Conservation (phyloP, 2,329 filamentous ascomycete species). For the Colletotrichum sp. region DNA sequence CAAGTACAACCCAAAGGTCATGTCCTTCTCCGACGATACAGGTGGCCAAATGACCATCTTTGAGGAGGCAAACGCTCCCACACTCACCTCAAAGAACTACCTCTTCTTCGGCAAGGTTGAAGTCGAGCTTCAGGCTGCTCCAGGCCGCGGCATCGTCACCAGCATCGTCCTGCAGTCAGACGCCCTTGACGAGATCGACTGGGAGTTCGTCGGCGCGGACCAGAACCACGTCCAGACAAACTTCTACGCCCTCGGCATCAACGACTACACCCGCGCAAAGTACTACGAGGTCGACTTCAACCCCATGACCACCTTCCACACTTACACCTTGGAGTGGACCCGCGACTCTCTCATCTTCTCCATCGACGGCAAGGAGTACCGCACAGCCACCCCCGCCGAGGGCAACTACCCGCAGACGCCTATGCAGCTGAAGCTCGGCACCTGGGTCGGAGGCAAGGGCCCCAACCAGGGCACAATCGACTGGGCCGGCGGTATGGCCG, state of each 20-base stretch:
- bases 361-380: constrained; percentile 55
- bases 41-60: constrained; percentile 56
- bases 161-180: constrained; percentile 55
- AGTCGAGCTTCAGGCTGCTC: constrained; percentile 49
- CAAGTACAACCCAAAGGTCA: constrained; percentile 39
- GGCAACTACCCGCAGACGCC: constrained; percentile 73
- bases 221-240: constrained; percentile 48
- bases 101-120: constrained; percentile 59
- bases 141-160: constrained; percentile 54
- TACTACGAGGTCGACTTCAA: constrained; percentile 49
- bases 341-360: constrained; percentile 62
- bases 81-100: constrained; percentile 49
- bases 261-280: constrained; percentile 56
- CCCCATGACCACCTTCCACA: constrained; percentile 55
- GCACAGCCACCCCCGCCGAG: constrained; percentile 51
- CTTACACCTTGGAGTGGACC: constrained; percentile 74
- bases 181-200: constrained; percentile 59
- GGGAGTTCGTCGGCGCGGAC: constrained; percentile 42
- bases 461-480: constrained; percentile 62
- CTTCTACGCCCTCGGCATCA: constrained; percentile 62
- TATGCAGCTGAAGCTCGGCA: constrained; percentile 69
- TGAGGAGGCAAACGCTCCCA: constrained; percentile 52
- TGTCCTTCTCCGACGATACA: constrained; percentile 38
- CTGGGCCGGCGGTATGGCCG: constrained; percentile 67
- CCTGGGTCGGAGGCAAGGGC: constrained; percentile 56